Evolutionary conservation across 176 grass and related monocot genomes (phyloP), one percentile per base, ranked within the genome.

Genomic region (Microstegium vimineum): DNA sequence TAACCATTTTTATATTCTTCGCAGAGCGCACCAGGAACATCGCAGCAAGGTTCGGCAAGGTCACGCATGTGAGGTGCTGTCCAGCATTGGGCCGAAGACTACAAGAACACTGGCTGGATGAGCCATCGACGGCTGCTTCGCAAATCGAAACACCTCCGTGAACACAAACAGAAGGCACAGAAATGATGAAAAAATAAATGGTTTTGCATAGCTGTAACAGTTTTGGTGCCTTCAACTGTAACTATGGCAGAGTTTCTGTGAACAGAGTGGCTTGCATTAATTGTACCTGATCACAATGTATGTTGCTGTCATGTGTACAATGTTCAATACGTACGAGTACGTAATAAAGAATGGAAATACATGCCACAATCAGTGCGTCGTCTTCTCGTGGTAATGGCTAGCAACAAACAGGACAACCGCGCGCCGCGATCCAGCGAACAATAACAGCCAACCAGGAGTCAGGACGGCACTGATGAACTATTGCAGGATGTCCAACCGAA

Each of bases 31-130:
- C 40, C 75, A 25, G 74, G 41, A 42, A 11, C 31, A 33, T 31
- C 85, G 0, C 63, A 73, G 34, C 52, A 84, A 76, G 71, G 77
- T 84, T 77, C 76, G 5, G 47, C 85, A 20, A 91, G 76, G 76
- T 82, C 89, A 33, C 89, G 85, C 27, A 79, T 91, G 85, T 91
- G 81, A 91, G 52, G 47, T 20, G 40, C n/a, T n/a, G n/a, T n/a
- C n/a, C n/a, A n/a, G n/a, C n/a, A 75, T 32, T 17, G 12, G 69
- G 33, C 16, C 10, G 41, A 30, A 30, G 46, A 63, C n/a, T 56
- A n/a, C 20, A n/a, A n/a, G n/a, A 56, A 52, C 10, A 38, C 10
- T 22, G 62, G 32, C 41, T 49, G 37, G 28, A 26, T 34, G 56
- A 27, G 5, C 66, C 66, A 26, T 34, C 8, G 56, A 35, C 36